phyloP scores from a whole-genome alignment of 768 basidiomycete genomes.

The Cytidiella melzeri region DNA sequence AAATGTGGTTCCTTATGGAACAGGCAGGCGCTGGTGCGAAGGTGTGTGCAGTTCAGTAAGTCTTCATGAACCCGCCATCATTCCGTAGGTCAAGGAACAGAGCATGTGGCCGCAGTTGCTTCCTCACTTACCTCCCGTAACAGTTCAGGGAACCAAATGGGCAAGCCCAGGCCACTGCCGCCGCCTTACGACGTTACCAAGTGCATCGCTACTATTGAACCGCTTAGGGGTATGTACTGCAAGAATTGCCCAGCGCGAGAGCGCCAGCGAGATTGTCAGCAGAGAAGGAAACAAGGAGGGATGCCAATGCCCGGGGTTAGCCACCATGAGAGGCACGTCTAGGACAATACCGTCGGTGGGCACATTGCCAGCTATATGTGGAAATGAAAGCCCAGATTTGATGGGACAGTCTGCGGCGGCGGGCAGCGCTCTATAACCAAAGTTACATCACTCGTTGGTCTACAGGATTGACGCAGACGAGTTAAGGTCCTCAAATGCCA shows the following conservation, averaged over 20 bases:
- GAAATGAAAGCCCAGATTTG: conserved; percentile 9
- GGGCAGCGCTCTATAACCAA: conserved; percentile 4
- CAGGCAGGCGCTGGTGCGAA: conserved; percentile 55
- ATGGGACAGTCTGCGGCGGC: conserved; percentile 8
- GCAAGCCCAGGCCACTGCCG: conserved; percentile 40
- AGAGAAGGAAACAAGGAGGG: conserved; percentile 33
- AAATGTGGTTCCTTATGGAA: conserved; percentile 57
- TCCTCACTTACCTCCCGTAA: conserved; percentile 35
- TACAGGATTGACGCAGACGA: conserved; percentile 4
- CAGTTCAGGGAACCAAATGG: conserved; percentile 26
- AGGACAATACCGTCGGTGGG: conserved; percentile 16
- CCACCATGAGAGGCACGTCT: conserved; percentile 15
- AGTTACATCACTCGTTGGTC: conserved; percentile 4
- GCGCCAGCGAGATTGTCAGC: conserved; percentile 22
- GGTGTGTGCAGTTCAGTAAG: too few species aligned
- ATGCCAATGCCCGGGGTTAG: conserved; percentile 21
- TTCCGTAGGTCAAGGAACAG: conserved; percentile 29
- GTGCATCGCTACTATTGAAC: conserved; percentile 50
- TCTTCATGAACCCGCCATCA: too few species aligned
- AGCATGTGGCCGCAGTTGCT: conserved; percentile 54
- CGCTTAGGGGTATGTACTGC: conserved; percentile 69
- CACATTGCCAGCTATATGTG: conserved; percentile 10
- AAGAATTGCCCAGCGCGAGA: conserved; percentile 61
- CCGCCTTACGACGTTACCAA: conserved; percentile 54
- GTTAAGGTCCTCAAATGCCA: conserved; percentile 9